Conservation (phyloP, 78 protist species). For the Dictyostelium brefeldianum region DNA sequence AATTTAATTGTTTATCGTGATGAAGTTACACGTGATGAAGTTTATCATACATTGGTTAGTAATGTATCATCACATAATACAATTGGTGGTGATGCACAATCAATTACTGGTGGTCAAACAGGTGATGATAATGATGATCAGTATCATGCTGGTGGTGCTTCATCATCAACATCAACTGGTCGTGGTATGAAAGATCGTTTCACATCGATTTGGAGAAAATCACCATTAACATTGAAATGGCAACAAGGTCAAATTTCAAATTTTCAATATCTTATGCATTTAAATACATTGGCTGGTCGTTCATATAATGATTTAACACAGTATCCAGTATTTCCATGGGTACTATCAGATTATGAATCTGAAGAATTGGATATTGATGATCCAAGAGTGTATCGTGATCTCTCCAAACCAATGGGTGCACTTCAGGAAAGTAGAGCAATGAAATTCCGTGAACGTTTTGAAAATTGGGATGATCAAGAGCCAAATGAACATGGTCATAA, state of each 20-base stretch:
- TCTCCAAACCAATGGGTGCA: constrained; percentile 97
- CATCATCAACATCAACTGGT: background rate
- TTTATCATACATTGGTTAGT: constrained; percentile 19
- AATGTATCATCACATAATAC: background rate
- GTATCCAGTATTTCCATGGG: constrained; percentile 98
- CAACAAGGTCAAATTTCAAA: constrained; percentile 91
- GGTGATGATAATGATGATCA: constrained; percentile 47
- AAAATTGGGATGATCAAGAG: constrained; percentile 61
- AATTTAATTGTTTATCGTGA: constrained; percentile 57
- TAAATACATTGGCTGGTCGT: constrained; percentile 93
- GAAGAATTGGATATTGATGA: constrained; percentile 88
- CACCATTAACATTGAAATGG: constrained; percentile 81
- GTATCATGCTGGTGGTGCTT: constrained; percentile 13
- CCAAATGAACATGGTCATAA: constrained; percentile 70
- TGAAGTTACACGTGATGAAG: constrained; percentile 70
- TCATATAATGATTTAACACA: constrained; percentile 95
- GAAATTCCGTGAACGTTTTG: constrained; percentile 85
- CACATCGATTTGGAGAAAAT: constrained; percentile 67
- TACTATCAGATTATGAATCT: constrained; percentile 90
- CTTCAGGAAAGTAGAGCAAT: constrained; percentile 54
- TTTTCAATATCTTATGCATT: constrained; percentile 93
- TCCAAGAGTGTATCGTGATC: constrained; percentile 93
- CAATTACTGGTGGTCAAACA: constrained; percentile 48
- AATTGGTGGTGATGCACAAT: constrained; percentile 39
- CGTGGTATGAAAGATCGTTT: constrained; percentile 45